A percentile compares a stretch with the other conserved stretches of the same genome.
These are phyloP conservation scores for Pseudogymnoascus sp. DNA, from an alignment of 2,329 filamentous ascomycete species.

Conservation along the genomic window DNA sequence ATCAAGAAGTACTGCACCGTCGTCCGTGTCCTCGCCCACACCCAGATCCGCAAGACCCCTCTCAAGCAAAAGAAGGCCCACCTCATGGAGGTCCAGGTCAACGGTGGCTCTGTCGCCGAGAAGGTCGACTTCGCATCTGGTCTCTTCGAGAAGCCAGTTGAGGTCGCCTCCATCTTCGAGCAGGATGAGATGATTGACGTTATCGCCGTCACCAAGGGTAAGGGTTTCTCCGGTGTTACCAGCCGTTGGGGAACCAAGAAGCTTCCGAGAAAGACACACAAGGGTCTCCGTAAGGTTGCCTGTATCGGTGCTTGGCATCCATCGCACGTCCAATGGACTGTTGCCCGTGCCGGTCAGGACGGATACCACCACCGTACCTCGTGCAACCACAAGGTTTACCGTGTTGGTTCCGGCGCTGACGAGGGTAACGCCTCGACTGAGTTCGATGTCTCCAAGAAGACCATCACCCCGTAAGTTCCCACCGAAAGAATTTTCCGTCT, in stretches of 20 bases:
- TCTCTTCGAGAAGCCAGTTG: slow-evolving; percentile 98
- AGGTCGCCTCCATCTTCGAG: slow-evolving; percentile 92
- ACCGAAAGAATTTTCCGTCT: not conserved
- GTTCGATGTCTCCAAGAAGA: slow-evolving; percentile 97
- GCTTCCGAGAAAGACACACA: slow-evolving; percentile 99
- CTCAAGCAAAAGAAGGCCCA: slow-evolving; percentile 99
- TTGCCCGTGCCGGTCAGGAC: slow-evolving; percentile 98
- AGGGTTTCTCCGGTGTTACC: slow-evolving; percentile 97
- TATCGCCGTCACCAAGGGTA: slow-evolving; percentile 99
- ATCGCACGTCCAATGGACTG: slow-evolving; percentile 99
- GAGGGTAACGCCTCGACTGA: slow-evolving; percentile 92
- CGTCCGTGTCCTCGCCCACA: slow-evolving; percentile 98
- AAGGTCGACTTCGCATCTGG: slow-evolving; percentile 95
- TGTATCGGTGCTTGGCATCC: slow-evolving; percentile 99
- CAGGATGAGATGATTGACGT: slow-evolving; percentile 99
- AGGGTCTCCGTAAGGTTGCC: slow-evolving; percentile 99
- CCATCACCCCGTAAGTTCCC: slow-evolving; percentile 89
- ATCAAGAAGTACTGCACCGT: slow-evolving; percentile 99
- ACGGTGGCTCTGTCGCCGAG: slow-evolving; percentile 89
- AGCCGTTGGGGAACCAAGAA: slow-evolving; percentile 99
- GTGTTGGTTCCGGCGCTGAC: slow-evolving; percentile 85
- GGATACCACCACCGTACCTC: slow-evolving; percentile 99
- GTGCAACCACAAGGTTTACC: slow-evolving; percentile 99
- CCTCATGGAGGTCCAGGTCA: slow-evolving; percentile 99
- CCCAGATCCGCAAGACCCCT: slow-evolving; percentile 97